Conservation (phyloP, 164 flowering plant genomes). For the Litsea cubeba region DNA sequence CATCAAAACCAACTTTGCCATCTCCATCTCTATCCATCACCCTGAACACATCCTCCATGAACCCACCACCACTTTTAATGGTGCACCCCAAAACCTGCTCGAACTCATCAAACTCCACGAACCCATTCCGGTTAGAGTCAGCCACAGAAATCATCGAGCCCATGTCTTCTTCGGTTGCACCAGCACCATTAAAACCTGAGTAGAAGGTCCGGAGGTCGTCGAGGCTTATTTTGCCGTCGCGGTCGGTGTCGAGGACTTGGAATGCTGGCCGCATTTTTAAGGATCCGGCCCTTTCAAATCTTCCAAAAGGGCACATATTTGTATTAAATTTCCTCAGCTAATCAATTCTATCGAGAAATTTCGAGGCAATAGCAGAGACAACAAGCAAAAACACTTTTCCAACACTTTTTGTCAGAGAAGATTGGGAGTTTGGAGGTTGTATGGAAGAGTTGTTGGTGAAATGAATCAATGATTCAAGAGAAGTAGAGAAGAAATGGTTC, state of each 20-base stretch:
- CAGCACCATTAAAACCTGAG: conserved; percentile 18
- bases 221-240: conserved; percentile 79
- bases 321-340: not conserved
- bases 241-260: conserved; percentile 71
- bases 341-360: too few species aligned
- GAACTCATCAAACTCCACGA: conserved; percentile 79
- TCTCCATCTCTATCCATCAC: conserved; percentile 88
- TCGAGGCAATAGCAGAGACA: not conserved
- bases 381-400: not conserved
- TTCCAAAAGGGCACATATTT: conserved; percentile 75
- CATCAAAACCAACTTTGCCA: conserved; percentile 62
- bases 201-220: conserved; percentile 67
- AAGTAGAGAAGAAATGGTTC: not conserved
- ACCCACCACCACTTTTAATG: conserved; percentile 7
- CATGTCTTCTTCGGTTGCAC: conserved; percentile 45
- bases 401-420: not conserved
- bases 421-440: too few species aligned
- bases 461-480: not conserved
- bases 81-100: conserved; percentile 40
- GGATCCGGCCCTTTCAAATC: conserved; percentile 1
- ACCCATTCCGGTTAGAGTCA: conserved; percentile 63
- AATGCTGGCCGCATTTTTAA: conserved; percentile 56
- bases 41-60: conserved; percentile 53
- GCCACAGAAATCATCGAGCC: conserved; percentile 75
- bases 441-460: too few species aligned